Evolutionary conservation across 2,329 filamentous ascomycete species (phyloP), one percentile per base, ranked within the genome.

Genomic region (Didymella segeticola): DNA sequence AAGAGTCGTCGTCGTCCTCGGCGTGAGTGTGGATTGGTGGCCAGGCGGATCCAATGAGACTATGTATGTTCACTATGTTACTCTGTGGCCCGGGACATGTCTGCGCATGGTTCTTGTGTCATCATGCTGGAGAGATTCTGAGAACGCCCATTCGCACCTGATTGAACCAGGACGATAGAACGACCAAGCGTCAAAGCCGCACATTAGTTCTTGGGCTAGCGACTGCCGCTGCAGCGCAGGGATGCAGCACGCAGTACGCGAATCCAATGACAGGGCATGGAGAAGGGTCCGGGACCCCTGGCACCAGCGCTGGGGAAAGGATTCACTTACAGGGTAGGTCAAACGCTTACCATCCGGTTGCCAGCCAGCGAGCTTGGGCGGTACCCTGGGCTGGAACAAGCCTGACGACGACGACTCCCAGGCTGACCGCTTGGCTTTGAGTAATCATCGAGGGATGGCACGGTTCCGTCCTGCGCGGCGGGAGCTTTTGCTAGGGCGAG

Each of bases 181-280:
- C 57, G 61, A 63, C 69, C 67, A 71, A 72, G 68, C 61, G 67
- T 65, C 62, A 51, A 67, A 69, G 62, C 64, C 67, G 69, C 70
- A 68, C 52, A 60, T 68, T 71, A 63, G 65, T 60, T 26, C 33
- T 47, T 61, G 47, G 43, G 57, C 69, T 72, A 70, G 69, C 58
- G 67, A 60, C 56, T 60, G 50, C 59, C 57, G 61, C 60, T 63
- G 61, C 56, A 56, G 38, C 55, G 57, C 62, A 59, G 62, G 64
- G 67, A 59, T 62, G 52, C 43, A 58, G 52, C 51, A 56, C 59
- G 57, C 47, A 53, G 31, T 23, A 37, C 5, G 36, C 30, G 43
- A 61, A 43, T 39, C 68, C 66, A 70, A 71, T 70, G 41, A 56
- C 19, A 46, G 41, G 36, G 10, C 37, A 43, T 57, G 67, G 69